A percentile compares a stretch with the other conserved stretches of the same genome.
phyloP scores from a whole-genome alignment of 2,329 filamentous ascomycete species.

The Colletotrichum lini region DNA sequence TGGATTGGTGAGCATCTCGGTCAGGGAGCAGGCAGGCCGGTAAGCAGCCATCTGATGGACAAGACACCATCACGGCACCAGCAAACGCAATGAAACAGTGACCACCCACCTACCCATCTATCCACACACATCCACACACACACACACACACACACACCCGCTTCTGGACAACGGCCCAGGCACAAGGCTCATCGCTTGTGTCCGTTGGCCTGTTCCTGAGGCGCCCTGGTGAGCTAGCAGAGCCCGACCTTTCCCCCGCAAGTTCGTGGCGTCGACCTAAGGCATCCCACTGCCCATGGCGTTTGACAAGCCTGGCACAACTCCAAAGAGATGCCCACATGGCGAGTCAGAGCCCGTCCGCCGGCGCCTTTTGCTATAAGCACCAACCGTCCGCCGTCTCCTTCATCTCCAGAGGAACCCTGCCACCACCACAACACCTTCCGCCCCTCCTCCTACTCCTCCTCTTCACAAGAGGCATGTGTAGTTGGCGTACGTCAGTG shows the following conservation, averaged over 20 bases:
- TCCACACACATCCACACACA: no score
- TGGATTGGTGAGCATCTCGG: neutral
- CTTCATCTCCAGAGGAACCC: slow-evolving; percentile 38
- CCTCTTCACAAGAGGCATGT: slow-evolving; percentile 24
- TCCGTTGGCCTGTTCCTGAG: slow-evolving; percentile 32
- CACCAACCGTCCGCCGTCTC: slow-evolving; percentile 21
- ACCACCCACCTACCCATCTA: neutral
- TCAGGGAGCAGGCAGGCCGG: neutral
- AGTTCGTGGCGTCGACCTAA: slow-evolving; percentile 39
- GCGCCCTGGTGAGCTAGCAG: neutral
- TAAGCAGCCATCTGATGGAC: slow-evolving; percentile 22
- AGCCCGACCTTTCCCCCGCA: slow-evolving; percentile 29
- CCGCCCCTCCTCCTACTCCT: neutral
- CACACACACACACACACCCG: no score
- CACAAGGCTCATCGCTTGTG: slow-evolving; percentile 2
- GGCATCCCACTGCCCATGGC: slow-evolving; percentile 39
- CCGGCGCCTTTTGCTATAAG: slow-evolving; percentile 33
- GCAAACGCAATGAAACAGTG: slow-evolving; percentile 3
- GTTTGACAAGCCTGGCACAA: slow-evolving; percentile 41
- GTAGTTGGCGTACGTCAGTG: slow-evolving; percentile 24
- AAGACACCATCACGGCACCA: neutral
- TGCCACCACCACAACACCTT: no score
- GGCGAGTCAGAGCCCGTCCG: slow-evolving; percentile 36
- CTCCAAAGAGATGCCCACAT: slow-evolving; percentile 25
- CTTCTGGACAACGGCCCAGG: neutral